Conservation (phyloP, 2,329 filamentous ascomycete genomes). For the Scleromitrula shiraiana region DNA sequence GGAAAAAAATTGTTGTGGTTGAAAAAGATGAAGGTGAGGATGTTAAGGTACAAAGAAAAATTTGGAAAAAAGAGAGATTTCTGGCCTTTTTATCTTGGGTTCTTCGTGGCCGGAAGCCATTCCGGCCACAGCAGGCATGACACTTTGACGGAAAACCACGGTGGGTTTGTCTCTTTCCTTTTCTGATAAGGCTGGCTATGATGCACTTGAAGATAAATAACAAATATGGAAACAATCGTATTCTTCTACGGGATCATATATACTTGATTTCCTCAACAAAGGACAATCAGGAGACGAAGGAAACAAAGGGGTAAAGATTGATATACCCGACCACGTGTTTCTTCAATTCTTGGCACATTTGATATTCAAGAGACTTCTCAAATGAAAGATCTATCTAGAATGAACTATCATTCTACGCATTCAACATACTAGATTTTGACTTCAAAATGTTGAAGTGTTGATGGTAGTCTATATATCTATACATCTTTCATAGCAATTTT, state of each 20-base stretch:
- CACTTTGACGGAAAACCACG: slow-evolving; percentile 11
- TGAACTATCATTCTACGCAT: neutral
- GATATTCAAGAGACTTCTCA: no score
- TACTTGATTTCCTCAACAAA: neutral
- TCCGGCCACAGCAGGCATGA: slow-evolving; percentile 24
- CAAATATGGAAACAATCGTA: no score
- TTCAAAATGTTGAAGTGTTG: no score
- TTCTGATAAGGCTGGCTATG: no score
- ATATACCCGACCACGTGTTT: slow-evolving; percentile 11
- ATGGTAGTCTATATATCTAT: neutral
- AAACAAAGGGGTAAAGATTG: slow-evolving; percentile 2
- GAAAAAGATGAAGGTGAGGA: neutral
- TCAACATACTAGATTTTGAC: no score
- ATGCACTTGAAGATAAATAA: neutral
- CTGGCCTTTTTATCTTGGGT: slow-evolving; percentile 21
- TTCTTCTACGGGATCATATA: no score
- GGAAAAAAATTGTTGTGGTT: slow-evolving; percentile 5
- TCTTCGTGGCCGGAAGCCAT: slow-evolving; percentile 24
- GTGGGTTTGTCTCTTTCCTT: no score
- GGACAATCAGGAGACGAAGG: neutral
- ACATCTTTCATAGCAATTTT: no score
- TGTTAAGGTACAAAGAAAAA: slow-evolving; percentile 15
- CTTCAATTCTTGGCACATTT: no score
- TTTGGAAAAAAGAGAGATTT: slow-evolving; percentile 12
- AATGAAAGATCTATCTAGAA: no score